Base-by-base conservation (phyloP, 176 grass and related monocot genomes). In the Hordeum marinum region DNA sequence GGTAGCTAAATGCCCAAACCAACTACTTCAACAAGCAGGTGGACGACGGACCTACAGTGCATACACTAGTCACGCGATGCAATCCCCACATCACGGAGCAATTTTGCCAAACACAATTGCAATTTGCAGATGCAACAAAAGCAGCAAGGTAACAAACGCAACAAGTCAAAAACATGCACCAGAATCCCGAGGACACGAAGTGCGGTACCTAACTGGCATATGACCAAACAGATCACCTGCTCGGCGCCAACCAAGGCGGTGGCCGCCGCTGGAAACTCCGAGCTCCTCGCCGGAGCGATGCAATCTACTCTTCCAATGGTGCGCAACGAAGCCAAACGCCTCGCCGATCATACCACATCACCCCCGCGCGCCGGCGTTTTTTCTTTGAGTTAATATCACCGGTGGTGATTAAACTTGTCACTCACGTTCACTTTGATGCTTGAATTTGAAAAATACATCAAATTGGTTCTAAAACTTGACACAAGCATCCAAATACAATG, bases 291-390 rank as follows among this genome's bases (percentile, higher is more conserved):
- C 77, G 40, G 27, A 65, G 40, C 17, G 78, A 15, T 34, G 78
- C 18, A 32, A 31, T 42, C 42, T 76, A 35, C 87, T 89, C 11
- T 90, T 40, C 70, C 64, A 34, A 46, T 34, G 4, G 85, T 75
- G 4, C 54, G 69, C 80, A 62, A 95, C 42, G 34, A 18, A 21
- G 63, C 82, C 81, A 54, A 68, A 82, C 6, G 83, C 85, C 63
- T 78, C 85, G 8, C 89, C 60, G 37, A 86, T 74, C 55, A 83
- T 84, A 7, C 76, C 48, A 40, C 87, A 60, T 88, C 93, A 27
- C 75, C 83, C 29, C 63, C 66, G 64, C 90, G 70, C 14, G 83
- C 68, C 9, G 9, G 24, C 10, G 37, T 64, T n/a, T n/a, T n/a
- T n/a, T n/a, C n/a, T n/a, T n/a, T n/a, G n/a, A n/a, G n/a, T n/a